phyloP scores from a whole-genome alignment of 192 early-diverging fungal species.

The Entophlyctis luteolus region DNA sequence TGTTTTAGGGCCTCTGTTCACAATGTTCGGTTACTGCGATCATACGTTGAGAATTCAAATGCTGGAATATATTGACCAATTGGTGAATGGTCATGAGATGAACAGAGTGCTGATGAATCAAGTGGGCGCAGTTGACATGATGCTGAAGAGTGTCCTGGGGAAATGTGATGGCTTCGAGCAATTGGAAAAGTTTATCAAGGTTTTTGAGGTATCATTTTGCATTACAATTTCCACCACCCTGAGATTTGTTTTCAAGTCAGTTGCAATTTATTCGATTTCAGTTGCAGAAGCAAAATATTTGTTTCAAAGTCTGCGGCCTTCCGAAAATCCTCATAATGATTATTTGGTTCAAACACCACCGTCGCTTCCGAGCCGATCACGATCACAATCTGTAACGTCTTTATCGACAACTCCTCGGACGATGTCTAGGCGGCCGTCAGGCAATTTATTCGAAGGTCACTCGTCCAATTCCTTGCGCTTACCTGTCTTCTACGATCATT shows the following conservation, averaged over 20 bases:
- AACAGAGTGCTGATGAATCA: slow-evolving; percentile 36
- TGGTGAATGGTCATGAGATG: slow-evolving; percentile 33
- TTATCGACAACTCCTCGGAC: background rate
- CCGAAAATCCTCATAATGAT: background rate
- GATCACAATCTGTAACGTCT: slow-evolving; percentile 3
- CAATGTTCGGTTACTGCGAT: slow-evolving; percentile 16
- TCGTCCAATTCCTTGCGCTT: background rate
- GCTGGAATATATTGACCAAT: slow-evolving; percentile 23
- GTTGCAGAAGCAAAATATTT: slow-evolving; percentile 40
- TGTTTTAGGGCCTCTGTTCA: slow-evolving; percentile 27
- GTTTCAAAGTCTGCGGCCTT: slow-evolving; percentile 26
- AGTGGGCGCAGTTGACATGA: slow-evolving; percentile 11
- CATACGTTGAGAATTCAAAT: slow-evolving; percentile 8
- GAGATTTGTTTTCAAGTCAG: slow-evolving; percentile 1
- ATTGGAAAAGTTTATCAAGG: slow-evolving; percentile 23
- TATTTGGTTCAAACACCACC: background rate
- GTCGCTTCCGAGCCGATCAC: background rate
- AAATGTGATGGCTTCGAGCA: slow-evolving; percentile 4
- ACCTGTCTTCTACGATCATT: slow-evolving; percentile 35
- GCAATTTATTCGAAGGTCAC: slow-evolving; percentile 13
- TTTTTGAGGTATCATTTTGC: slow-evolving; percentile 25
- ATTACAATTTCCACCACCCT: background rate
- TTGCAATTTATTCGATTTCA: slow-evolving; percentile 37
- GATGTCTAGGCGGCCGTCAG: slow-evolving; percentile 6
- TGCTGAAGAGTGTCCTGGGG: slow-evolving; percentile 30